Evolutionary conservation across 2,329 filamentous ascomycete species (phyloP).

Genomic region (Alternaria angustiovoidea): DNA sequence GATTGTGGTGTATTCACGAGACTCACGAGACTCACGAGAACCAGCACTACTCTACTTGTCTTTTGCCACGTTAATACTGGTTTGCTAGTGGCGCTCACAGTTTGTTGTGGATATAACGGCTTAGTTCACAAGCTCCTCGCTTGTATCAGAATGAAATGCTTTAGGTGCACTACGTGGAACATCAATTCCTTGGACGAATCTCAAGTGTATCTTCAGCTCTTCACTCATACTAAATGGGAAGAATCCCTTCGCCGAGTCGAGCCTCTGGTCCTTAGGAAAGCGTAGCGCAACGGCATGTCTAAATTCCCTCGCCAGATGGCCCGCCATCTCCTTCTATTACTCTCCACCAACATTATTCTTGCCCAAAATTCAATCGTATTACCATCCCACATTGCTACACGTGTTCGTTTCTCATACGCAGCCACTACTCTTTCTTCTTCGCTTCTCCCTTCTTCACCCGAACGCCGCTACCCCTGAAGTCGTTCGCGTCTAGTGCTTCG

Average conservation of each 20-base stretch:
- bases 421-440: conserved; percentile 51
- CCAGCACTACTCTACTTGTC: not conserved
- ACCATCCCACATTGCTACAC: not conserved
- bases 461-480: conserved; percentile 39
- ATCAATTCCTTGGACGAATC: not conserved
- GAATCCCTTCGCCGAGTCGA: not conserved
- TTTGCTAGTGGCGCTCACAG: not conserved
- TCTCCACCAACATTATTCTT: not conserved
- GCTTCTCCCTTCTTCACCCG: conserved; percentile 52
- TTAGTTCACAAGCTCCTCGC: not conserved
- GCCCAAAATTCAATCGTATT: not conserved
- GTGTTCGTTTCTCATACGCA: not conserved
- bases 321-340: not conserved
- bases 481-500: conserved; percentile 42
- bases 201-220: not conserved
- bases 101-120: not conserved
- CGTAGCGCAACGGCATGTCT: not conserved
- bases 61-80: not conserved
- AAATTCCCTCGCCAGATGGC: not conserved
- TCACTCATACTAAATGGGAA: not conserved
- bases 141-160: not conserved
- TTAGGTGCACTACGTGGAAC: not conserved
- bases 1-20: not conserved
- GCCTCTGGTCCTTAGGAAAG: not conserved
- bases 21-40: not conserved